phyloP scores from a whole-genome alignment of 2,329 filamentous ascomycete species.

The Aspergillus costaricaensis region DNA sequence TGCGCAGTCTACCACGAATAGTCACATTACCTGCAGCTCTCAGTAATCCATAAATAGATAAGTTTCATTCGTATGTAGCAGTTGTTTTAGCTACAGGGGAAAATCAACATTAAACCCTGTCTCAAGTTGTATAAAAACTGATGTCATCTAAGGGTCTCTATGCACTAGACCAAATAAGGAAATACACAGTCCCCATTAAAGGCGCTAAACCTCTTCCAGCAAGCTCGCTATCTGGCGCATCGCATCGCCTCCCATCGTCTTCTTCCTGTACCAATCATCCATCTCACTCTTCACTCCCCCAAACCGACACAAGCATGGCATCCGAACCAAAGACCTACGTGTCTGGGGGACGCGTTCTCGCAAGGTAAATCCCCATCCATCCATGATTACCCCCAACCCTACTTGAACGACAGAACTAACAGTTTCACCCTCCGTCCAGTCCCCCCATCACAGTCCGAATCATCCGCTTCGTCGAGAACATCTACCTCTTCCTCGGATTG shows the following conservation, averaged over 20 bases:
- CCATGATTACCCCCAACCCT: too few relatives aligned
- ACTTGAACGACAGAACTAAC: too few relatives aligned
- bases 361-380: constrained; percentile 29
- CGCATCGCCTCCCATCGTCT: constrained; percentile 7
- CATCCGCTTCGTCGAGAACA: constrained; percentile 41
- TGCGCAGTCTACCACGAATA: too few relatives aligned
- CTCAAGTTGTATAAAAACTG: not conserved
- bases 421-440: constrained; percentile 28
- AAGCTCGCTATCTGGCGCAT: not conserved
- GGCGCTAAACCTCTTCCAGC: not conserved
- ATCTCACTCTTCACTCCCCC: not conserved
- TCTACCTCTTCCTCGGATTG: constrained; percentile 52
- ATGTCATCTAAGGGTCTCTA: not conserved
- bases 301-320: constrained; percentile 33
- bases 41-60: too few relatives aligned
- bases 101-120: not conserved
- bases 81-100: too few relatives aligned
- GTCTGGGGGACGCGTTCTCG: constrained; percentile 43
- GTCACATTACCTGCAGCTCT: too few relatives aligned
- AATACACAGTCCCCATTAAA: not conserved
- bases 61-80: too few relatives aligned
- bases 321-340: constrained; percentile 38
- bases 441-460: constrained; percentile 49
- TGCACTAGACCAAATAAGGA: not conserved
- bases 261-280: not conserved